Evolutionary conservation across 306 rosid genomes (phyloP), one percentile per base, ranked within the genome.

Genomic region (Biancaea sappan): DNA sequence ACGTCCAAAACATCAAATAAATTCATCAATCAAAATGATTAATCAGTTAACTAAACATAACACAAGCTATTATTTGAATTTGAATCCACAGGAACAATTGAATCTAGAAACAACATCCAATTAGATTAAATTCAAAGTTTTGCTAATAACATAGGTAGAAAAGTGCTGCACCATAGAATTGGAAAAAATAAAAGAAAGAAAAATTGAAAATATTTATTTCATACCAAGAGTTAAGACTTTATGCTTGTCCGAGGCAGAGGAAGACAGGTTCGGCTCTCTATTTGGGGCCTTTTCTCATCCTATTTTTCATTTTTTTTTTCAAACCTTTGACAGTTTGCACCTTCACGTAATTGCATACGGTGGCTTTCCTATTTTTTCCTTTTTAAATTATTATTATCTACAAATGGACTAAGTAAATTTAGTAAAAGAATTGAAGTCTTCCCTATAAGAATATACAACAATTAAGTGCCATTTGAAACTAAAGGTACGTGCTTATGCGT

Each of bases 221-320:
- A 32, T 60, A 60, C 66, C 44, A 34, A 25, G 26, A 63, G 12
- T 32, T 51, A 76, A 60, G 74, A 13, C 66, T 71, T n/a, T n/a
- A 59, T 31, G 77, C 73, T 74, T 53, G 64, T 60, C 48, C 51
- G 9, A 51, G 14, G 34, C 25, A 32, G 19, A n/a, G 69, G 15
- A 16, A 53, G 64, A 54, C 18, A 29, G 66, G 66, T 50, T 75
- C 52, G 7, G 32, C 18, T 8, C 25, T 3, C n/a, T 11, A 35
- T 52, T 79, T 69, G 76, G 68, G 47, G 31, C 26, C 51, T 22
- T 52, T 43, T 10, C 18, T 24, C 24, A 34, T 74, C 64, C 43
- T 60, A 6, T 22, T 50, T 58, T 68, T 43, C 21, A n/a, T 44
- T 65, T 13, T 2, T 44, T 24, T 26, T 72, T 56, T 19, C n/a